These are phyloP conservation scores for Lecanicillium sp. DNA, from an alignment of 2,329 filamentous ascomycete genomes.

Conservation along the genomic window DNA sequence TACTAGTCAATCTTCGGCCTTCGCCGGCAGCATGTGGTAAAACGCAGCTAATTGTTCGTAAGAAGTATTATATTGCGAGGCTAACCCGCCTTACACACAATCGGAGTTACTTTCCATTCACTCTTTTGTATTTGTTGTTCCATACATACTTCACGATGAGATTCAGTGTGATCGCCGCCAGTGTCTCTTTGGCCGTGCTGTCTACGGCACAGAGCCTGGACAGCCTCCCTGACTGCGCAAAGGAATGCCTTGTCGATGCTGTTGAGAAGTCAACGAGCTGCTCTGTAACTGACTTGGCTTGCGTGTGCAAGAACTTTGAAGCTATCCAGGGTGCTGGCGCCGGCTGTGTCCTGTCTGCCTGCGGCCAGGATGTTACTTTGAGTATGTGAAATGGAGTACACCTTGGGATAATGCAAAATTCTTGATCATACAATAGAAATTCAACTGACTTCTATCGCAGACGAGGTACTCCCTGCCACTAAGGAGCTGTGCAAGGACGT, in stretches of 20 bases:
- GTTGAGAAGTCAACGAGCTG: constrained; percentile 18
- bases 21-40: too few species aligned
- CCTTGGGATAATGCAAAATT: too few species aligned
- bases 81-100: too few species aligned
- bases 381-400: constrained; percentile 21
- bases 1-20: too few species aligned
- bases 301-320: constrained; percentile 26
- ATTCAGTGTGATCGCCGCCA: background rate
- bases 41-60: too few species aligned
- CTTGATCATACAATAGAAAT: too few species aligned
- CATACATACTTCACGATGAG: background rate
- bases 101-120: too few species aligned
- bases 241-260: constrained; percentile 22
- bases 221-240: constrained; percentile 31
- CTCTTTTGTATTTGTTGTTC: too few species aligned
- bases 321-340: constrained; percentile 23
- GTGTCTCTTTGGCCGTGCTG: background rate
- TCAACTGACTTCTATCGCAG: too few species aligned
- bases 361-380: constrained; percentile 27
- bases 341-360: constrained; percentile 25
- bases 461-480: too few species aligned
- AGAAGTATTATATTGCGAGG: too few species aligned
- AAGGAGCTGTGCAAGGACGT: too few species aligned
- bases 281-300: constrained; percentile 21
- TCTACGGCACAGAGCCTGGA: constrained; percentile 14